phyloP scores from a whole-genome alignment of 2,329 filamentous ascomycete species.

The Aaosphaeria arxii region DNA sequence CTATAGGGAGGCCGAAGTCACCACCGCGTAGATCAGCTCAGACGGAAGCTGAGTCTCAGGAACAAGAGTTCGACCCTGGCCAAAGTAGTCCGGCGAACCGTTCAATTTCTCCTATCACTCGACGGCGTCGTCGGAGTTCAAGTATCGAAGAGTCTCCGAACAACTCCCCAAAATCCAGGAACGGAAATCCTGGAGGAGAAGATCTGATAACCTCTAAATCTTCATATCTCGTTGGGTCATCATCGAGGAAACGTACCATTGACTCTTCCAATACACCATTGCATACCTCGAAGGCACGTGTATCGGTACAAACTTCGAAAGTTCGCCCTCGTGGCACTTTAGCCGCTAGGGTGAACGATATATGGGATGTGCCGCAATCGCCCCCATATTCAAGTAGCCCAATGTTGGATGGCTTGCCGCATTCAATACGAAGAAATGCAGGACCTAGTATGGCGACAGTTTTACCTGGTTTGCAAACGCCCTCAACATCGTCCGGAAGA shows the following conservation, averaged over 20 bases:
- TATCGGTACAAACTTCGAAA: no score
- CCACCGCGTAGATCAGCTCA: slow-evolving; percentile 14
- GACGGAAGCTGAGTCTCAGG: slow-evolving; percentile 24
- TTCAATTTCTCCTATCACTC: not conserved
- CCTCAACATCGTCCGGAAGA: slow-evolving; percentile 29
- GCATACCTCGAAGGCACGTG: no score
- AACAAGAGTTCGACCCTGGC: slow-evolving; percentile 28
- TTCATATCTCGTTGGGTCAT: no score
- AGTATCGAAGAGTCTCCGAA: no score
- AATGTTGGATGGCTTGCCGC: not conserved
- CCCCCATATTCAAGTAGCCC: slow-evolving; percentile 39
- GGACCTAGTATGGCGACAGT: not conserved
- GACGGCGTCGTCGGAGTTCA: no score
- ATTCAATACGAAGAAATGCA: not conserved
- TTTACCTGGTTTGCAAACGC: slow-evolving; percentile 24
- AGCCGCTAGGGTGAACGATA: not conserved
- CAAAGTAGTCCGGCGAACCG: slow-evolving; percentile 12
- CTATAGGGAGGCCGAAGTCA: slow-evolving; percentile 35
- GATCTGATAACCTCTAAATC: no score
- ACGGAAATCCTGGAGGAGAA: no score
- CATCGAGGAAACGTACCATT: no score
- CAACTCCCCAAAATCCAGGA: no score
- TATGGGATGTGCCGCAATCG: slow-evolving; percentile 33
- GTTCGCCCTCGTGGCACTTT: not conserved
- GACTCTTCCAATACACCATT: no score